These are phyloP conservation scores for Ramaria rubella DNA, from an alignment of 768 basidiomycete genomes.

Conservation along the genomic window DNA sequence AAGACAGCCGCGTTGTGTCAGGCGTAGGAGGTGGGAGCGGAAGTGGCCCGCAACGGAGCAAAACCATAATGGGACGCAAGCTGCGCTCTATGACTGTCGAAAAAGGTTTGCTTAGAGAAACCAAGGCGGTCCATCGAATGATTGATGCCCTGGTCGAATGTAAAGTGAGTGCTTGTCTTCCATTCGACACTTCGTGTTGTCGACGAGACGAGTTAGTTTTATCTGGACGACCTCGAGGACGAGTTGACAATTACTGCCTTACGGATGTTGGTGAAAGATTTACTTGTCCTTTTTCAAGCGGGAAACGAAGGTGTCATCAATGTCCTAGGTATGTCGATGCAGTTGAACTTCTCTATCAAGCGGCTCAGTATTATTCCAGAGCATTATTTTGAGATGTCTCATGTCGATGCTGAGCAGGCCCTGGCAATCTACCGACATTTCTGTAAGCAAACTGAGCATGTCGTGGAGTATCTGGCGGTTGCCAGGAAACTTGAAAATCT, in stretches of 20 bases:
- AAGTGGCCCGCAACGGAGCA: conserved; percentile 42
- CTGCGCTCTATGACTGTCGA: conserved; percentile 90
- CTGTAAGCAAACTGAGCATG: conserved; percentile 86
- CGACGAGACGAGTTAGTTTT: conserved; percentile 55
- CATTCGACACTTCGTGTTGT: background rate
- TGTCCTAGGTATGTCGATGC: conserved; percentile 37
- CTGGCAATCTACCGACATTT: conserved; percentile 88
- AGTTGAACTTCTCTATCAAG: background rate
- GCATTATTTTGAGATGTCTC: conserved; percentile 98
- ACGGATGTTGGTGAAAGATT: conserved; percentile 92
- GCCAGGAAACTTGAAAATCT: conserved; percentile 91
- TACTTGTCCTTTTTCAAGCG: conserved; percentile 91
- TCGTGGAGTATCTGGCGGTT: conserved; percentile 84
- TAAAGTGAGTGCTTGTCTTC: conserved; percentile 48
- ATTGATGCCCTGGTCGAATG: conserved; percentile 85
- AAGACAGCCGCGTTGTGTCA: conserved; percentile 43
- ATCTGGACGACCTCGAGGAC: conserved; percentile 87
- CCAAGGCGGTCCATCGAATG: conserved; percentile 83
- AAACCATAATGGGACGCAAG: conserved; percentile 77
- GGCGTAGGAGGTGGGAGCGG: conserved; percentile 13
- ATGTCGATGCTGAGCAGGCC: conserved; percentile 81
- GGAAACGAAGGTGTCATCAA: conserved; percentile 86
- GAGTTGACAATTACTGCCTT: conserved; percentile 84
- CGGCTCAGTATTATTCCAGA: conserved; percentile 35
- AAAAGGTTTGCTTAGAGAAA: conserved; percentile 90